These are phyloP conservation scores for Clitocybe nebularis DNA, from an alignment of 1,284 basidiomycete genomes.

Conservation along the genomic window DNA sequence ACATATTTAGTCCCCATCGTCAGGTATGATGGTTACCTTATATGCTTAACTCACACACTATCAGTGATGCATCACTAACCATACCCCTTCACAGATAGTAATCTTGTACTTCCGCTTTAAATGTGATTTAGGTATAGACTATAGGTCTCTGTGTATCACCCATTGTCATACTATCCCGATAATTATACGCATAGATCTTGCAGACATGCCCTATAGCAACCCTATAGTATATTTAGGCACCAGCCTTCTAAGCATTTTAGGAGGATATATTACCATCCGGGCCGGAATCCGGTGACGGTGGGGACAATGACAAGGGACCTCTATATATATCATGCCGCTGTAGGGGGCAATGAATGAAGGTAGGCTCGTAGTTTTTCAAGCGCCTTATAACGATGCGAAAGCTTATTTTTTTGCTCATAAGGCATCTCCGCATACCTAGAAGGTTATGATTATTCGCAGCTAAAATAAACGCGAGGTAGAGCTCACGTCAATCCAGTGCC, in stretches of 20 bases:
- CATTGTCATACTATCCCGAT: too few relatives aligned
- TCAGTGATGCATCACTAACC: background rate
- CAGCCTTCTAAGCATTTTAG: too few relatives aligned
- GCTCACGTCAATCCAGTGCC: constrained; percentile 74
- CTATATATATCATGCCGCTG: background rate
- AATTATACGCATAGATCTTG: too few relatives aligned
- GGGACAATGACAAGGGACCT: background rate
- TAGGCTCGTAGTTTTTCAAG: constrained; percentile 77
- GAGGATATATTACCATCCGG: too few relatives aligned
- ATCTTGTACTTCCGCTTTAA: background rate
- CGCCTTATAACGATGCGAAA: constrained; percentile 90
- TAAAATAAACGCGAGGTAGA: background rate
- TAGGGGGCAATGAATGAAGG: constrained; percentile 35
- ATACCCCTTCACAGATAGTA: constrained; percentile 1
- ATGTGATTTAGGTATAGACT: background rate
- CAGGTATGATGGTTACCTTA: too few relatives aligned
- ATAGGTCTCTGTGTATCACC: background rate
- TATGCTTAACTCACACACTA: background rate
- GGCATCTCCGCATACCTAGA: constrained; percentile 93
- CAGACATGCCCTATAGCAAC: too few relatives aligned
- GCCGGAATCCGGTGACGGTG: too few relatives aligned
- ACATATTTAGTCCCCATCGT: too few relatives aligned
- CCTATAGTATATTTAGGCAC: too few relatives aligned
- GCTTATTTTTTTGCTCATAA: constrained; percentile 77
- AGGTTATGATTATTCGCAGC: constrained; percentile 10